Evolutionary conservation across 495 filamentous ascomycete genomes (phyloP), one percentile per base, ranked within the genome.

Genomic region (Thermothielavioides terrestris): DNA sequence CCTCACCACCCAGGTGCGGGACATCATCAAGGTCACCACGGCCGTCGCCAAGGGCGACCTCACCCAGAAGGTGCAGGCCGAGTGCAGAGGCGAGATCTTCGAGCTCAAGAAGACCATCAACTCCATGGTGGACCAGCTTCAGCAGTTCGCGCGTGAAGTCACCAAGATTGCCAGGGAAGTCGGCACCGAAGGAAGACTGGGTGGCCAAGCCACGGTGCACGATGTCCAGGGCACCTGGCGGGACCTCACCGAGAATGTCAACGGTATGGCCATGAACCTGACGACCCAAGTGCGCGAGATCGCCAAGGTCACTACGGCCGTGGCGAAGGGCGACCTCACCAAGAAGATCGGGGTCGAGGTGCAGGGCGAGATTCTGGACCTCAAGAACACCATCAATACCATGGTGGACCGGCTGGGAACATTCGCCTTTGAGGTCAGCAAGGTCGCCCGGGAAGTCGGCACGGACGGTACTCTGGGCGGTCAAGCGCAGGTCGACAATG

Each of bases 261-360:
- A 98, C 67, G 85, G 89, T 36, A 96, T 99, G 91, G 92, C 92
- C 61, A 95, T 90, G 77, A 97, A 97, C 63, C 71, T 99, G 49
- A 99, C 92, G 2, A 96, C 91, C 0, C 92, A 99, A 68, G 92
- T 99, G 57, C 85, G 92, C 64, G 94, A 96, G 67, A 99, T 99
- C 60, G 94, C 94, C 28, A 89, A 94, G 60, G 92, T 99, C 57
- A 99, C 92, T 2, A 95, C 91, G 14, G 92, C 92, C 52, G 94
- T 99, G 54, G 94, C 94, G 18, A 84, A 81, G 60, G 92, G 92
- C 54, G 92, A 99, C 64, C 71, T 99, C 54, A 94, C 86, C 55
- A 86, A 91, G 68, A 97, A 96, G 71, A 94, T 99, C 56, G 85
- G 85, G 9, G 94, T 94, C 46, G 89, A 97, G 56, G 94, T 94